Conservation (phyloP, 805 yeast species). For the Cyberlindnera samutprakarnensis region DNA sequence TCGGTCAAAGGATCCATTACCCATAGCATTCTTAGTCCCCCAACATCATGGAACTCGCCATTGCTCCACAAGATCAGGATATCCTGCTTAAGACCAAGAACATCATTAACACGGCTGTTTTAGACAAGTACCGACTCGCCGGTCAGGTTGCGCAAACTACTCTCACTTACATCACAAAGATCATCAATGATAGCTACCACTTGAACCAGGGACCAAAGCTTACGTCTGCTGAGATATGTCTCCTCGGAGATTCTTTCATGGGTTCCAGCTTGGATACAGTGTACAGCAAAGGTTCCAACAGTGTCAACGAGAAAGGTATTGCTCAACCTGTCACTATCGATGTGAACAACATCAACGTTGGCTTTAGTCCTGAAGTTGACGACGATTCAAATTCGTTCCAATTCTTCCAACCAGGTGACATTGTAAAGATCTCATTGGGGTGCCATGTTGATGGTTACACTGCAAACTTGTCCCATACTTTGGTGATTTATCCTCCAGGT, state of each 20-base stretch:
- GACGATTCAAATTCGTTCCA: slow-evolving; percentile 35
- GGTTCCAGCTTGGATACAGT: slow-evolving; percentile 48
- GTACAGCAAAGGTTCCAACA: slow-evolving; percentile 43
- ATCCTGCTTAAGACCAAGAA: slow-evolving; percentile 67
- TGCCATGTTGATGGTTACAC: slow-evolving; percentile 96
- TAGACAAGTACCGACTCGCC: slow-evolving; percentile 82
- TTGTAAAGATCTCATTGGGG: slow-evolving; percentile 79
- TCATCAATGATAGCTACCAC: slow-evolving; percentile 73
- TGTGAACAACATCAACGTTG: slow-evolving; percentile 67
- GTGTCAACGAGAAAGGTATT: slow-evolving; percentile 82
- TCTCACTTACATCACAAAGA: slow-evolving; percentile 52
- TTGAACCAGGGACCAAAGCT: slow-evolving; percentile 31
- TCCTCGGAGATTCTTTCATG: slow-evolving; percentile 74
- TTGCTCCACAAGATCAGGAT: slow-evolving; percentile 68
- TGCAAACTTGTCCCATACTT: slow-evolving; percentile 76
- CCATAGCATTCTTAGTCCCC: too few relatives aligned
- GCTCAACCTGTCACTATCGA: slow-evolving; percentile 88
- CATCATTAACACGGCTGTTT: slow-evolving; percentile 47
- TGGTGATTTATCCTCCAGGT: slow-evolving; percentile 73
- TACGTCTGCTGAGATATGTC: slow-evolving; percentile 64
- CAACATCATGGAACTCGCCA: slow-evolving; percentile 60
- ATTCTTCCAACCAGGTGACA: slow-evolving; percentile 65
- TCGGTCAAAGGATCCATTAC: too few relatives aligned
- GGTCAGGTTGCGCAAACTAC: slow-evolving; percentile 87
- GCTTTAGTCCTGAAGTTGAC: slow-evolving; percentile 83